These are phyloP conservation scores for Paramecium pentaurelia DNA, from an alignment of 73 alveolate species.

Conservation along the genomic window DNA sequence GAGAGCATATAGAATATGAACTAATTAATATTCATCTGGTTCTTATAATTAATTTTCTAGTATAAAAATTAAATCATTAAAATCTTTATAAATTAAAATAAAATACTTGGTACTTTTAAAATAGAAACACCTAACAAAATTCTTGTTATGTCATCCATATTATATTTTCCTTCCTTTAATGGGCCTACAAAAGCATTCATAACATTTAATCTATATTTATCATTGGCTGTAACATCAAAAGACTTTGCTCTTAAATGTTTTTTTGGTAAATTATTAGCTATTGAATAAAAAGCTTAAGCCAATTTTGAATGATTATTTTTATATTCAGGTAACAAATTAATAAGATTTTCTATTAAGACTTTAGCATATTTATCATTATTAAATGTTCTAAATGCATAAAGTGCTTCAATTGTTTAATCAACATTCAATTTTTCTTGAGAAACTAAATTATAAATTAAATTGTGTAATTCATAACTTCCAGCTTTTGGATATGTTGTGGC, in stretches of 20 bases:
- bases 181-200: background rate
- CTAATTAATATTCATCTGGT: slow-evolving; percentile 21
- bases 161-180: slow-evolving; percentile 17
- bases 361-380: background rate
- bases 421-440: background rate
- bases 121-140: background rate
- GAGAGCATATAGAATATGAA: slow-evolving; percentile 13
- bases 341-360: background rate
- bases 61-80: background rate
- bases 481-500: slow-evolving; percentile 39
- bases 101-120: slow-evolving; percentile 17
- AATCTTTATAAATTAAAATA: background rate
- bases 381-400: slow-evolving; percentile 15
- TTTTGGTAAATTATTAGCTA: background rate
- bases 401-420: slow-evolving; percentile 15
- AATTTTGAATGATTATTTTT: background rate
- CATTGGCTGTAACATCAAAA: background rate
- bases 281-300: slow-evolving; percentile 9
- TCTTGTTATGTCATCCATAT: slow-evolving; percentile 6
- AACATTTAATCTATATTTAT: background rate
- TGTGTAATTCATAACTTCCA: slow-evolving; percentile 11
- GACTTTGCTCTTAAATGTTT: background rate
- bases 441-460: background rate
- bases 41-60: background rate
- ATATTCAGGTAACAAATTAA: background rate